Conservation (phyloP, 2,329 filamentous ascomycete species). For the Myrmaecium sp. region DNA sequence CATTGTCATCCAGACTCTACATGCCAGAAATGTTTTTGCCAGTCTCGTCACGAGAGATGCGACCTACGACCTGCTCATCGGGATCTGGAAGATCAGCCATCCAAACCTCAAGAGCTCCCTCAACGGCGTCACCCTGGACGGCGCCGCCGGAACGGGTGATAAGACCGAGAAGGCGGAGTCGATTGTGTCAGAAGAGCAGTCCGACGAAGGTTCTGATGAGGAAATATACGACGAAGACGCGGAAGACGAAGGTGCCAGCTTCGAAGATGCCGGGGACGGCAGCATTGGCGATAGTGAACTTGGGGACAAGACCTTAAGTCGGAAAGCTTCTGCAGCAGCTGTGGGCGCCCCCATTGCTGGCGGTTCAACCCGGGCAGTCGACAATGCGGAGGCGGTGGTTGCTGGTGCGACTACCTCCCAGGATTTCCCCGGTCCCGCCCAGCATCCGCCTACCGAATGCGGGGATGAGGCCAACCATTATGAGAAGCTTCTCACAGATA, state of each 20-base stretch:
- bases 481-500: slow-evolving; percentile 71
- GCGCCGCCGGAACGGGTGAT: slow-evolving; percentile 57
- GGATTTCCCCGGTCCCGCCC: slow-evolving; percentile 72
- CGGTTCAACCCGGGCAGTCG: slow-evolving; percentile 22
- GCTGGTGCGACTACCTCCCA: slow-evolving; percentile 24
- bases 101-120: slow-evolving; percentile 80
- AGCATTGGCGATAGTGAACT: slow-evolving; percentile 38
- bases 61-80: slow-evolving; percentile 91
- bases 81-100: slow-evolving; percentile 96
- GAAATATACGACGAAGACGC: slow-evolving; percentile 69
- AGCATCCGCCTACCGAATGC: slow-evolving; percentile 74
- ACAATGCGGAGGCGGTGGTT: slow-evolving; percentile 20
- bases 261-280: slow-evolving; percentile 36
- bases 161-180: slow-evolving; percentile 77
- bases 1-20: slow-evolving; percentile 87
- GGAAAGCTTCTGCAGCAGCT: slow-evolving; percentile 52
- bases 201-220: slow-evolving; percentile 51
- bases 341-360: slow-evolving; percentile 21
- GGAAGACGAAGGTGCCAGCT: slow-evolving; percentile 52
- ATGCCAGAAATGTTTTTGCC: slow-evolving; percentile 89
- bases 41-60: slow-evolving; percentile 89
- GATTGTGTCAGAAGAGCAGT: slow-evolving; percentile 26
- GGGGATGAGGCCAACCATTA: slow-evolving; percentile 64
- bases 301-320: slow-evolving; percentile 38
- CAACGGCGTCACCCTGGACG: slow-evolving; percentile 71